A percentile compares a stretch with the other conserved stretches of the same genome.
Evolutionary conservation across 139 green algal genomes (phyloP).

Genomic region (Yamagishiella unicocca): DNA sequence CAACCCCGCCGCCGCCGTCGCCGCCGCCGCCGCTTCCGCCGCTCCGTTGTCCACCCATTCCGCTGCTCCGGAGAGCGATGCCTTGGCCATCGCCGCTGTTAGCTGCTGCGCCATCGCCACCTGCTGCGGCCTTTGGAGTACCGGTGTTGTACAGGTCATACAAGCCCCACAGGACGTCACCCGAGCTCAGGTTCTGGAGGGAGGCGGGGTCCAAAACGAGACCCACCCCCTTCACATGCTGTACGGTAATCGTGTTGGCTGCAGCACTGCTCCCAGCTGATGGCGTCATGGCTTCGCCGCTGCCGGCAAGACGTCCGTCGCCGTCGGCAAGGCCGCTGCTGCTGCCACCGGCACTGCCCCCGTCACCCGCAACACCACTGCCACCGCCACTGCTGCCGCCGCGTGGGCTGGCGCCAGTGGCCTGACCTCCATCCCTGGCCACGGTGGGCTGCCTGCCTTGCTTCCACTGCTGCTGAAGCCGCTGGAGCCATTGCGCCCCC

Average conservation of each 20-base stretch:
- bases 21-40: not conserved
- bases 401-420: too few species aligned
- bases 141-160: slow-evolving; percentile 10
- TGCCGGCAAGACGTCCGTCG: too few species aligned
- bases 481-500: not conserved
- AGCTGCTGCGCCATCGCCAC: not conserved
- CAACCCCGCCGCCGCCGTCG: too few species aligned
- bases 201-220: not conserved
- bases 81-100: not conserved
- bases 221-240: not conserved
- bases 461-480: not conserved
- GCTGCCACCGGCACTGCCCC: too few species aligned
- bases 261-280: too few species aligned
- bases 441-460: not conserved
- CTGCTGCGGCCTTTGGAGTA: not conserved
- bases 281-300: too few species aligned
- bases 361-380: too few species aligned
- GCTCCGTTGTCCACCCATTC: not conserved
- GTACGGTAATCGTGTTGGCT: too few species aligned
- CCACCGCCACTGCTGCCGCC: too few species aligned
- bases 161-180: not conserved
- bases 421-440: too few species aligned
- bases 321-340: too few species aligned
- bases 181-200: not conserved
- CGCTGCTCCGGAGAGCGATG: not conserved